These are phyloP conservation scores for Pichia sp. DNA, from an alignment of 1,139 yeast species.

Conservation along the genomic window DNA sequence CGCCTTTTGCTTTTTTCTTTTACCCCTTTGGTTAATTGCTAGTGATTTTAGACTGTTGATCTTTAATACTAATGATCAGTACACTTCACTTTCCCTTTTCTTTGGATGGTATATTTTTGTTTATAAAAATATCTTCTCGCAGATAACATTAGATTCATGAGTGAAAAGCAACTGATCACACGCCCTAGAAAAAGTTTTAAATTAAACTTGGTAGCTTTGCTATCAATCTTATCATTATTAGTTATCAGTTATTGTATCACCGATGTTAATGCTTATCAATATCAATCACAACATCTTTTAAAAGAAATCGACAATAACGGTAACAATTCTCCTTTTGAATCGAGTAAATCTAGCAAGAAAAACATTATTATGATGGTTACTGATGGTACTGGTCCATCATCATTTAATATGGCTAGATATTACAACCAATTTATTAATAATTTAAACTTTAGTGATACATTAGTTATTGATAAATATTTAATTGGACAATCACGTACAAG, in stretches of 20 bases:
- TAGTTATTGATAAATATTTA: conserved; percentile 58
- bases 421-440: conserved; percentile 54
- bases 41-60: no score
- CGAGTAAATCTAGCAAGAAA: conserved; percentile 31
- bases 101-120: no score
- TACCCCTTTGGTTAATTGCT: no score
- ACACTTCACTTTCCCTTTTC: no score
- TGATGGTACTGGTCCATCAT: conserved; percentile 91
- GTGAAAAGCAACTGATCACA: not conserved
- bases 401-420: conserved; percentile 66
- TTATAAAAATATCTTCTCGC: no score
- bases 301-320: no score
- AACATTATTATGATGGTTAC: conserved; percentile 82
- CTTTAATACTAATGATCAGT: no score
- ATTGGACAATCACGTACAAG: conserved; percentile 77
- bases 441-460: conserved; percentile 44
- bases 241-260: conserved; percentile 1
- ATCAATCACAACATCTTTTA: no score
- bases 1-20: no score
- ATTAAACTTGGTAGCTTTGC: conserved; percentile 1
- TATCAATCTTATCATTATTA: conserved; percentile 1
- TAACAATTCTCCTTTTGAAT: no score
- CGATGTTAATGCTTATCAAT: conserved; percentile 2
- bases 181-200: not conserved
- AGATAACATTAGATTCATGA: no score